phyloP scores from a whole-genome alignment of 2,329 filamentous ascomycete species.

The Orbilia quercus region DNA sequence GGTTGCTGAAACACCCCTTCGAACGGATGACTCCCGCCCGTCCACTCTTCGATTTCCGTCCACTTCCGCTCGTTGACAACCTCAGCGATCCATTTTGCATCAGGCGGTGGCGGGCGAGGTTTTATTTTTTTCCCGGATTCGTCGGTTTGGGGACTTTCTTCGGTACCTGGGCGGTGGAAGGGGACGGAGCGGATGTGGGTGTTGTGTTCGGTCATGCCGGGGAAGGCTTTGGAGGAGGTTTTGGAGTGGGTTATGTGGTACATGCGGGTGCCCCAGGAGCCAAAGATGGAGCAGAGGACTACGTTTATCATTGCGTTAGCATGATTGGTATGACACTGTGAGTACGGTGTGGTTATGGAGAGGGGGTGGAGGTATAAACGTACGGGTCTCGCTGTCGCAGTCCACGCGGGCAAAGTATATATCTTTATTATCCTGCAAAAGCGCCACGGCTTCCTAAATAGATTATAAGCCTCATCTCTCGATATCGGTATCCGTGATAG shows the following conservation, averaged over 20 bases:
- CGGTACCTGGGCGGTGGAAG: slow-evolving; percentile 46
- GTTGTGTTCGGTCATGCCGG: slow-evolving; percentile 26
- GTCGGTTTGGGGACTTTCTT: slow-evolving; percentile 9
- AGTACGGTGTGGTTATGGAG: too few species aligned
- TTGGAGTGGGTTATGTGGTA: slow-evolving; percentile 40
- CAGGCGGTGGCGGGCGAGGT: slow-evolving; percentile 21
- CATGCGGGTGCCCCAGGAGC: slow-evolving; percentile 43
- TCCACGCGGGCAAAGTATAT: slow-evolving; percentile 41
- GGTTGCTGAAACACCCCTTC: slow-evolving; percentile 26
- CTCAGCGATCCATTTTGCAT: slow-evolving; percentile 32
- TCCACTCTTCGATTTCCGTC: slow-evolving; percentile 36
- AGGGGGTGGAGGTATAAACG: neutral
- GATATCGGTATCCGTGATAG: neutral
- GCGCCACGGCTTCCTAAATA: slow-evolving; percentile 18
- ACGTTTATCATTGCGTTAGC: neutral
- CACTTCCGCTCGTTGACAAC: slow-evolving; percentile 28
- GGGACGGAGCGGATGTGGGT: slow-evolving; percentile 38
- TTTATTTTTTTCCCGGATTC: neutral
- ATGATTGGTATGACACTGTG: too few species aligned
- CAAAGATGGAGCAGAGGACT: slow-evolving; percentile 49
- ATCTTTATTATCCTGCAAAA: slow-evolving; percentile 31
- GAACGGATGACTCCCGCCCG: slow-evolving; percentile 29
- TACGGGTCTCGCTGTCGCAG: slow-evolving; percentile 34
- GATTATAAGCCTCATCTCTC: neutral
- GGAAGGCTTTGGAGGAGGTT: slow-evolving; percentile 24